phyloP scores from a whole-genome alignment of 2,329 filamentous ascomycete genomes.

The Emergomyces orientalis region DNA sequence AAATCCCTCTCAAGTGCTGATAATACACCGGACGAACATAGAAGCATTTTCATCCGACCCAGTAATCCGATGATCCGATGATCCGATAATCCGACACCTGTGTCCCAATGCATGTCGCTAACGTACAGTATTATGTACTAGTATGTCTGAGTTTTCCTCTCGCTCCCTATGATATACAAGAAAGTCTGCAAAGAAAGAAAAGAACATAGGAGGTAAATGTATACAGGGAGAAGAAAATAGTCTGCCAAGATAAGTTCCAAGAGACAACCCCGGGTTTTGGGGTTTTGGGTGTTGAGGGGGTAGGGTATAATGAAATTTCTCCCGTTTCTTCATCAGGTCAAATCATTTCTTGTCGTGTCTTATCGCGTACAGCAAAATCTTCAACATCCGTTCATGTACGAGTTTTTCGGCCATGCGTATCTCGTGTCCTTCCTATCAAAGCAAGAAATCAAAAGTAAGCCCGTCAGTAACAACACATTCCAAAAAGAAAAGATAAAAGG shows the following conservation, averaged over 20 bases:
- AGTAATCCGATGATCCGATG: not conserved
- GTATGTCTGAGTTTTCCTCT: not conserved
- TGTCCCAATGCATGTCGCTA: not conserved
- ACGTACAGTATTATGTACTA: not conserved
- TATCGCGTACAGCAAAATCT: not conserved
- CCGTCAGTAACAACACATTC: slow-evolving; percentile 7
- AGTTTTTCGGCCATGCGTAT: slow-evolving; percentile 54
- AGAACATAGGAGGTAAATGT: not conserved
- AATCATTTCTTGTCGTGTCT: not conserved
- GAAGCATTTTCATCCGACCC: too few relatives aligned
- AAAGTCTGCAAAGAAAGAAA: not conserved
- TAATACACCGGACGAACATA: not conserved
- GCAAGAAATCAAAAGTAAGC: not conserved
- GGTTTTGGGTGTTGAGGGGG: too few relatives aligned
- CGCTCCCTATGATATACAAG: not conserved
- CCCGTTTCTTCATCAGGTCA: not conserved
- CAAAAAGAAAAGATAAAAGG: not conserved
- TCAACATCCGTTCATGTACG: slow-evolving; percentile 48
- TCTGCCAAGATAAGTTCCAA: slow-evolving; percentile 27
- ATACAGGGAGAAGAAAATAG: not conserved
- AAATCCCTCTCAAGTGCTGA: not conserved
- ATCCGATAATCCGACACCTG: not conserved
- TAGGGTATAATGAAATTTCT: not conserved
- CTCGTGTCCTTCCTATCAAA: slow-evolving; percentile 38
- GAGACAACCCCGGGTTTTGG: too few relatives aligned